Base-by-base conservation (phyloP, 2,329 filamentous ascomycete species). In the Magnaporthales sp. region DNA sequence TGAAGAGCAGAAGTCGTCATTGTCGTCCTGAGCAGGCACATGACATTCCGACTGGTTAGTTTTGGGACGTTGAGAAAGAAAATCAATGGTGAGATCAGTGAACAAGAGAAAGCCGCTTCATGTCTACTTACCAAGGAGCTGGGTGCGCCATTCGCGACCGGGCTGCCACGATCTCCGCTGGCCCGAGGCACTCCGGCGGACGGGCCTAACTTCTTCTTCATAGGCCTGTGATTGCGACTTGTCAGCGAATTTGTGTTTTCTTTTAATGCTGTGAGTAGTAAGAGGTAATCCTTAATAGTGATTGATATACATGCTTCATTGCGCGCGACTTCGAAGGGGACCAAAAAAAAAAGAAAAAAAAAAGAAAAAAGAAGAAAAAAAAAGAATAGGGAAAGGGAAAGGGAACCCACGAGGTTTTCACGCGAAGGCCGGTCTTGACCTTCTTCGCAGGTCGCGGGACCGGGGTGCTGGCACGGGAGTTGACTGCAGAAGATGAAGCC, bases 1-100 rank as follows among this genome's bases (percentile, higher is more conserved):
- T 62, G 92, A 88, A 69, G 89, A 89, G 80, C 94, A 99, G 74
- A 90, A 90, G 76, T 98, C 94, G 76, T 95, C 92, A 77, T 96
- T 96, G 69, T 97, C 90, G 71, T 86, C 81, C 82, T 85, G 75
- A 15, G 65, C 22, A 63, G 26, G 4, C 22, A 27, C 4, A 24
- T 27, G 22, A 5, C 4, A 27, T 26, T 29, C 11, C 56, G 26
- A 60, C n/a, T n/a, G n/a, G 24, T 60, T 60, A 60, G 56, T 27
- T 60, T 62, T 67, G 63, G 62, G 68, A 66, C 68, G 19, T 31
- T 54, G 11, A 38, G 63, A 68, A 66, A 68, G 60, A 67, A 62
- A 38, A 62, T 19, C 54, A 68, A 62, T 61, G 30, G 32, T 67
- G 46, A 46, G 27, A 68, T 38, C 60, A 64, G 54, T 67, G 56